phyloP scores from a whole-genome alignment of 225 moss, liverwort and hornwort species.

The Bryoerythrophyllum caledonicum region DNA sequence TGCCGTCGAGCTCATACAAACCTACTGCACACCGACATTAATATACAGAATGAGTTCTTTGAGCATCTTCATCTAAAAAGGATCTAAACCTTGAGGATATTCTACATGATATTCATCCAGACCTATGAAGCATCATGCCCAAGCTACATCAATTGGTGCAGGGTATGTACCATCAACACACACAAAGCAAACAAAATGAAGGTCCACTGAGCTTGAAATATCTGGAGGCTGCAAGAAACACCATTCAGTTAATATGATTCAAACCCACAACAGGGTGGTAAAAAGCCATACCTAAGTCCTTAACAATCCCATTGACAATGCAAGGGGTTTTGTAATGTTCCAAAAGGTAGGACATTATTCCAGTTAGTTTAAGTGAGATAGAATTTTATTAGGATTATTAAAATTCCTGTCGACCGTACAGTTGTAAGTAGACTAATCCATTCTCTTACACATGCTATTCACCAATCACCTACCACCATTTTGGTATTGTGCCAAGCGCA shows the following conservation, averaged over 20 bases:
- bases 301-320: not conserved
- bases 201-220: conserved; percentile 63
- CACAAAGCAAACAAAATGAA: conserved; percentile 82
- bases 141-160: not conserved
- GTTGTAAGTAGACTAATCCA: too few species aligned
- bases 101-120: not conserved
- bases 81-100: not conserved
- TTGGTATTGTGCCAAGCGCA: too few species aligned
- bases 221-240: conserved; percentile 65
- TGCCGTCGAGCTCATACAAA: conserved; percentile 77
- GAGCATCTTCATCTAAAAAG: not conserved
- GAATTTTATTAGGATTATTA: too few species aligned
- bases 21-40: conserved; percentile 40
- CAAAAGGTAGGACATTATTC: not conserved
- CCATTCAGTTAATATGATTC: not conserved
- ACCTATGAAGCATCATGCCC: not conserved
- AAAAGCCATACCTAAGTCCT: not conserved
- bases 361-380: too few species aligned
- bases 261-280: conserved; percentile 5
- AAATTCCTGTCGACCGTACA: too few species aligned
- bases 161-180: conserved; percentile 58
- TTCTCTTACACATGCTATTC: too few species aligned
- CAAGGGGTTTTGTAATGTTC: not conserved
- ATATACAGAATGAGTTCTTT: not conserved
- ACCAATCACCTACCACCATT: too few species aligned